These are phyloP conservation scores for Tricholoma sp. DNA, from an alignment of 768 basidiomycete genomes.

Conservation along the genomic window DNA sequence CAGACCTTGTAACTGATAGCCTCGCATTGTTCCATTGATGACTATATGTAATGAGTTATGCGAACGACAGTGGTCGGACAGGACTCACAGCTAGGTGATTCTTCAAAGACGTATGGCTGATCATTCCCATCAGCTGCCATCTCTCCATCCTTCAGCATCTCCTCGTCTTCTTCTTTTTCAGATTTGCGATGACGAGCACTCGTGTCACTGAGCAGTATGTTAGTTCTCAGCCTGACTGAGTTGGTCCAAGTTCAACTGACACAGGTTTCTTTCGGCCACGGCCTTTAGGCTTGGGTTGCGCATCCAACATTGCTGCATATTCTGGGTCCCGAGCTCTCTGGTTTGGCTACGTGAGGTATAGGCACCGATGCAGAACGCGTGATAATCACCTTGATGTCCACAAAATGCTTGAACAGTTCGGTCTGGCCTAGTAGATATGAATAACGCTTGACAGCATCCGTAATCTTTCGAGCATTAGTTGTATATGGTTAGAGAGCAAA, in stretches of 20 bases:
- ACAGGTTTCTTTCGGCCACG: conserved; percentile 78
- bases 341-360: not conserved
- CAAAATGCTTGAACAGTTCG: conserved; percentile 96
- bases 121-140: conserved; percentile 77
- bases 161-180: conserved; percentile 98
- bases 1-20: conserved; percentile 92
- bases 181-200: conserved; percentile 86
- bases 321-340: conserved; percentile 89
- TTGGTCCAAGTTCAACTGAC: conserved; percentile 34
- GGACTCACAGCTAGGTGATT: conserved; percentile 80
- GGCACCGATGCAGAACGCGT: not conserved
- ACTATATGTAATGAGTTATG: conserved; percentile 38
- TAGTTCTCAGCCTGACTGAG: not conserved
- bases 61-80: not conserved
- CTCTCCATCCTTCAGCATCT: conserved; percentile 84
- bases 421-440: conserved; percentile 98
- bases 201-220: conserved; percentile 49
- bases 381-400: conserved; percentile 80
- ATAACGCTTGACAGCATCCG: conserved; percentile 94
- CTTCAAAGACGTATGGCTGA: conserved; percentile 91
- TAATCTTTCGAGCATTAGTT: conserved; percentile 45
- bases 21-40: conserved; percentile 86
- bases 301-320: conserved; percentile 85
- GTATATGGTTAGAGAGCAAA: not conserved
- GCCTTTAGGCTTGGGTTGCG: conserved; percentile 81